Base-by-base conservation (phyloP, 2,329 filamentous ascomycete species). In the Colletotrichum orchidophilum region DNA sequence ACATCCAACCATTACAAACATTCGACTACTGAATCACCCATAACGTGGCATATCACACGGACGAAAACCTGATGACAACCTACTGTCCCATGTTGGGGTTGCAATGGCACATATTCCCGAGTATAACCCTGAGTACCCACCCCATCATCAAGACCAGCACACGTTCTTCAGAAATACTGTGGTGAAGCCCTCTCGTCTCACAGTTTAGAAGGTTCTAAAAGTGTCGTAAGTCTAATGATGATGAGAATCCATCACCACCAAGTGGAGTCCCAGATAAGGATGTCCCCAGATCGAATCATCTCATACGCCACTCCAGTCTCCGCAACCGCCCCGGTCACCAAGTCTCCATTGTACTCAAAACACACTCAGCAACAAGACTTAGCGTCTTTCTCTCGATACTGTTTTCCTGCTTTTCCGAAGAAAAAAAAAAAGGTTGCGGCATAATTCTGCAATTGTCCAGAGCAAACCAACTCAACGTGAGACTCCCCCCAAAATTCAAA, bases 241-340 rank as follows among this genome's bases (percentile, higher is more conserved):
- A 21, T 26, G 8, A 15, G 15, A 59, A 8, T 21, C 53, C 63
- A 31, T 60, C 42, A 24, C 35, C 31, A 57, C 27, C 9, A 52
- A 42, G 66, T 69, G 66, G 66, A 59, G 66, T 55, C 50, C 29
- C 35, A 29, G 66, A 69, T 69, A 69, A 69, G 66, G 31, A 59
- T 53, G 52, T 52, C n/a, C 53, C 53, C 24, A 69, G 53, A 31
- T 58, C 39, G 26, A 63, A 18, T n/a, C 49, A 24, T 50, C 60
- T 27, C 58, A 52, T 39, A 58, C 60, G 53, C 62, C 66, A 65
- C 15, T n/a, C 27, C 35, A 53, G 59, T 69, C 66, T 64, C 46
- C 60, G 66, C 60, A 50, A 33, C 29, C 52, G 65, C 57, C 9
- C 39, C 65, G 18, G n/a, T 59, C 53, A 42, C 35, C 35, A n/a